Conservation (phyloP, 768 basidiomycete species). For the Leccinum disarticulatum region DNA sequence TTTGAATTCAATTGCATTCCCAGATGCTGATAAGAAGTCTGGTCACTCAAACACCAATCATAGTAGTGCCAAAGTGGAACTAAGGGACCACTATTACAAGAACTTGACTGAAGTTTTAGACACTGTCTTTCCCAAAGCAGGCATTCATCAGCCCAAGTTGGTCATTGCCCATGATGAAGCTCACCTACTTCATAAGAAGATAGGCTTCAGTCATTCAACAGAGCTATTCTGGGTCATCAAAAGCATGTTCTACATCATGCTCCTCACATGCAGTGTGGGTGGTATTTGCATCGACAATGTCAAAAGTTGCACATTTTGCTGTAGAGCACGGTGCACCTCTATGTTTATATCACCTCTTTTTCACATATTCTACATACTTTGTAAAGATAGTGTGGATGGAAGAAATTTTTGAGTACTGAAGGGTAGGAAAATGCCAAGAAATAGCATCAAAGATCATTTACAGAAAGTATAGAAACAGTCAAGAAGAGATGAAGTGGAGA, state of each 20-base stretch:
- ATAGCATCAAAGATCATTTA: too few species aligned
- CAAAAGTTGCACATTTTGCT: neutral
- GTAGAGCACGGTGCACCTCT: too few species aligned
- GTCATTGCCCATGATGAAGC: neutral
- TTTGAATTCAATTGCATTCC: neutral
- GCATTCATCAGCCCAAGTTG: neutral
- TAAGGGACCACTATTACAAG: neutral
- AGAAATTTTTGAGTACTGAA: neutral
- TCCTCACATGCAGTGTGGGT: neutral
- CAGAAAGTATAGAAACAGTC: neutral
- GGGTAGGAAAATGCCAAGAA: too few species aligned
- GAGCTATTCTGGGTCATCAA: neutral
- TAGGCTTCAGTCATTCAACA: neutral
- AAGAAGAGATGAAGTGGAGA: too few species aligned
- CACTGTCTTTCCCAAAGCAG: neutral
- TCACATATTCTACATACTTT: too few species aligned
- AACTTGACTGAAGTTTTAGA: neutral
- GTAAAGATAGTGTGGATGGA: too few species aligned
- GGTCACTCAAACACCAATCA: too few species aligned
- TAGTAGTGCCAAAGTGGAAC: too few species aligned
- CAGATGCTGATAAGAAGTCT: neutral
- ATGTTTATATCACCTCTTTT: neutral
- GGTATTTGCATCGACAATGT: neutral
- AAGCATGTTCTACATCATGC: too few species aligned
- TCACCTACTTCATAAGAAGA: neutral